These are phyloP conservation scores for Cryptococcus amylolentus DNA, from an alignment of 1,284 basidiomycete genomes.

Conservation along the genomic window DNA sequence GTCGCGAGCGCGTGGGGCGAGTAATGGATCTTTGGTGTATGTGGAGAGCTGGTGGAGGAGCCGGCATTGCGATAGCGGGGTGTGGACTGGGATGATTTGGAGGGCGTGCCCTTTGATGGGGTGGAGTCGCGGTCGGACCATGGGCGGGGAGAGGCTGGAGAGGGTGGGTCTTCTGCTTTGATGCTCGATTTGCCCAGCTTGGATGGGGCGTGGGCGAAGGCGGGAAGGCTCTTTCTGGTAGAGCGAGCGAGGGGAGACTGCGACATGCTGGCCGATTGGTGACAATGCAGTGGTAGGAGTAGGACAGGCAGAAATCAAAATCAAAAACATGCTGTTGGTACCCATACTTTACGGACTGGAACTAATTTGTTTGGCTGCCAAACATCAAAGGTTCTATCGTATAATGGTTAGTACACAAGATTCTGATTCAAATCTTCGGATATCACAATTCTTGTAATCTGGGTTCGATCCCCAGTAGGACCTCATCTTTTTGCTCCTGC, in stretches of 20 bases:
- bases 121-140: constrained; percentile 1
- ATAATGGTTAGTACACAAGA: constrained; percentile 7
- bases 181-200: constrained; percentile 30
- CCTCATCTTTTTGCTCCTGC: neutral
- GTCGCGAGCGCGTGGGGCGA: constrained; percentile 39
- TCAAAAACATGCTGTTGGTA: neutral
- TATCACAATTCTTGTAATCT: neutral
- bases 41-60: constrained; percentile 10
- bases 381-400: neutral
- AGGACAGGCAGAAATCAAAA: neutral
- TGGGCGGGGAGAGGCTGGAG: constrained; percentile 3
- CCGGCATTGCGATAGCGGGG: constrained; percentile 4
- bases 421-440: neutral
- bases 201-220: constrained; percentile 40
- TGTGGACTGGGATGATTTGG: constrained; percentile 2
- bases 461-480: constrained; percentile 3
- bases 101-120: neutral
- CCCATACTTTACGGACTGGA: neutral
- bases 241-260: constrained; percentile 42
- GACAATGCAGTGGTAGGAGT: neutral
- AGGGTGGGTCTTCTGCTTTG: constrained; percentile 3
- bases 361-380: neutral
- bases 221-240: constrained; percentile 31
- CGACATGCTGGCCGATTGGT: constrained; percentile 29
- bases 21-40: constrained; percentile 30